Evolutionary conservation across 306 rosid species (phyloP).

Genomic region (Glycine soja): DNA sequence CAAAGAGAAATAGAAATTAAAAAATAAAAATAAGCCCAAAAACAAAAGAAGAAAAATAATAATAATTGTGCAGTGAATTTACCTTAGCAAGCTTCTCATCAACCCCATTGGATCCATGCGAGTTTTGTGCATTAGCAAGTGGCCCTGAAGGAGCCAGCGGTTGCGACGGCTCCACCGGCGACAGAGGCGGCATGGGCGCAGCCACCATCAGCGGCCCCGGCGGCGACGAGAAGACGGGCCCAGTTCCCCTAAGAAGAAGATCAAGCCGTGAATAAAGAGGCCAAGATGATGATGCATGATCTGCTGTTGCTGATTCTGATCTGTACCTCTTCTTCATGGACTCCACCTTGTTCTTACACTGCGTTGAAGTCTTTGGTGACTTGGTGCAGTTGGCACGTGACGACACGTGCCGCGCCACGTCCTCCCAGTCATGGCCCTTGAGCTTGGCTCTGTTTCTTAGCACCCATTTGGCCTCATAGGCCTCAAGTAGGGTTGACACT

Average conservation of each 20-base stretch:
- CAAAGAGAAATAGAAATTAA: too few species aligned
- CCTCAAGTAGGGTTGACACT: conserved; percentile 78
- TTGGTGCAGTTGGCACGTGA: conserved; percentile 69
- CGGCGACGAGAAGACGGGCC: not conserved
- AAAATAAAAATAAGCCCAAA: too few species aligned
- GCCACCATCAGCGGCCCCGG: not conserved
- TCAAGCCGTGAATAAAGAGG: conserved; percentile 82
- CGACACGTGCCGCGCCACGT: conserved; percentile 74
- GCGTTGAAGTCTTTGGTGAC: conserved; percentile 83
- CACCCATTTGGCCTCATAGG: conserved; percentile 85
- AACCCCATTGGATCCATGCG: conserved; percentile 70
- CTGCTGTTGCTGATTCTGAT: conserved; percentile 70
- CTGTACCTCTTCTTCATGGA: conserved; percentile 96
- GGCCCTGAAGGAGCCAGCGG: not conserved
- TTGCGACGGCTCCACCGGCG: conserved; percentile 54
- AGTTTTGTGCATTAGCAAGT: conserved; percentile 54
- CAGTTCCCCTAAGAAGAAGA: conserved; percentile 50
- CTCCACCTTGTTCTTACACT: conserved; percentile 98
- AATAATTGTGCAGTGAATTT: not conserved
- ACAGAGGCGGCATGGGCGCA: conserved; percentile 36
- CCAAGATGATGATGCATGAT: conserved; percentile 72
- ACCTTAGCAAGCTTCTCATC: conserved; percentile 68
- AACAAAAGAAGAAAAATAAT: too few species aligned
- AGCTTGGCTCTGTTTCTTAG: conserved; percentile 91
- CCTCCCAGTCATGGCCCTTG: conserved; percentile 99